These are phyloP conservation scores for Lyophyllum semitale DNA, from an alignment of 768 basidiomycete species.

Conservation along the genomic window DNA sequence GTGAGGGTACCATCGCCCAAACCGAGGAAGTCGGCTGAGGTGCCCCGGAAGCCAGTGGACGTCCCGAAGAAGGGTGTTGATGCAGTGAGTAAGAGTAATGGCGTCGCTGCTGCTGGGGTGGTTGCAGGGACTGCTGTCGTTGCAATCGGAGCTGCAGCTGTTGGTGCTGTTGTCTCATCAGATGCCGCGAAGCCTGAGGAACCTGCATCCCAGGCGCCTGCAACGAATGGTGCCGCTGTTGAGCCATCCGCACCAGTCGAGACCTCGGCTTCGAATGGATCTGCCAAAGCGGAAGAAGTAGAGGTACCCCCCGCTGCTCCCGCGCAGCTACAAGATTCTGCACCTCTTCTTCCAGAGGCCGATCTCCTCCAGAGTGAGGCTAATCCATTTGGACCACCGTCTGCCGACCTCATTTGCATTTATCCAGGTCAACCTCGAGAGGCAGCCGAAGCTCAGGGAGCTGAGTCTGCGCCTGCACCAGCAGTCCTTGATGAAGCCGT, in stretches of 20 bases:
- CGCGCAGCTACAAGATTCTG: not conserved
- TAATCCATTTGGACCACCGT: not conserved
- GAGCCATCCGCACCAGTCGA: not conserved
- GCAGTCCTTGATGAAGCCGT: not conserved
- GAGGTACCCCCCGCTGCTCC: not conserved
- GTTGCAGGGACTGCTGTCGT: slow-evolving; percentile 20
- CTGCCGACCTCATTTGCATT: not conserved
- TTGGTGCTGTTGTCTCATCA: not conserved
- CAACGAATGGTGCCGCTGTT: not conserved
- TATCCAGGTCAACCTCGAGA: not conserved
- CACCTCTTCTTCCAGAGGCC: not conserved
- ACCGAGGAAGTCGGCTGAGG: slow-evolving; percentile 30
- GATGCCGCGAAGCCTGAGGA: slow-evolving; percentile 4
- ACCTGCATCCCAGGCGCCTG: not conserved
- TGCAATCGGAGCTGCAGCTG: slow-evolving; percentile 22
- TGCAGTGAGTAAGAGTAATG: slow-evolving; percentile 7
- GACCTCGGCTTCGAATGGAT: not conserved
- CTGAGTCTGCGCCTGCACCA: not conserved
- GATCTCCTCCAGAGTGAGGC: not conserved
- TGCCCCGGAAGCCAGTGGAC: slow-evolving; percentile 20
- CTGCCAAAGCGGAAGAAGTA: not conserved
- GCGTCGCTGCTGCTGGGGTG: slow-evolving; percentile 15
- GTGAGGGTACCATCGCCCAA: slow-evolving; percentile 31
- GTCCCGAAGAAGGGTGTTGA: slow-evolving; percentile 19
- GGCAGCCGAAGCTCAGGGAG: not conserved